Conservation (phyloP, 1,139 yeast genomes). For the Zygoascus meyerae region DNA sequence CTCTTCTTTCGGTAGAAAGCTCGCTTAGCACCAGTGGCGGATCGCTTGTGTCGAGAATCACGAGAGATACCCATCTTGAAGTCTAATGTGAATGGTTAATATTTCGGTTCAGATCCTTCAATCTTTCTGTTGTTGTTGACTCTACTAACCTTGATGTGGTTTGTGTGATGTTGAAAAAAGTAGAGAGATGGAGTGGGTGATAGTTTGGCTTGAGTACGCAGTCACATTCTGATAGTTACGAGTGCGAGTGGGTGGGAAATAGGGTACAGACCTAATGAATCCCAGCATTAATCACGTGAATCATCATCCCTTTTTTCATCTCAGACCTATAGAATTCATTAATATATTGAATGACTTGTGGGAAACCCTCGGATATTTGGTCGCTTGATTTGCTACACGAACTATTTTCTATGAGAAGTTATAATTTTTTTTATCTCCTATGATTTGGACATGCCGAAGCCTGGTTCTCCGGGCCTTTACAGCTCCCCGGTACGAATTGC, state of each 20-base stretch:
- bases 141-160: slow-evolving; percentile 1
- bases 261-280: slow-evolving; percentile 1
- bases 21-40: slow-evolving; percentile 99
- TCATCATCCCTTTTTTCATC: too few species aligned
- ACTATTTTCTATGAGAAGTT: too few species aligned
- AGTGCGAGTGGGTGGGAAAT: background rate
- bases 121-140: background rate
- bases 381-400: too few species aligned
- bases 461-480: too few species aligned
- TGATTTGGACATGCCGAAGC: too few species aligned
- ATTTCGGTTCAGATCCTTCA: background rate
- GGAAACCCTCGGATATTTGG: too few species aligned
- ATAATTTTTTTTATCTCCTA: too few species aligned
- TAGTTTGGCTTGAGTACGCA: background rate
- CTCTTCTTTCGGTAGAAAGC: slow-evolving; percentile 99
- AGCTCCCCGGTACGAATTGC: too few species aligned
- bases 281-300: too few species aligned
- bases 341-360: too few species aligned
- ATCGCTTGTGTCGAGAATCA: slow-evolving; percentile 99
- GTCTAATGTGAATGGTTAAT: background rate
- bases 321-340: too few species aligned
- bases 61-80: slow-evolving; percentile 96
- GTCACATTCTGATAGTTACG: slow-evolving; percentile 7
- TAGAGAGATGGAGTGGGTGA: slow-evolving; percentile 9
- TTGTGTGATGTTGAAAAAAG: slow-evolving; percentile 10